Percentiles rank a stretch among this genome's conserved stretches.
These are phyloP conservation scores for Colletotrichum echinochloae DNA, from an alignment of 2,329 filamentous ascomycete species.

Conservation along the genomic window DNA sequence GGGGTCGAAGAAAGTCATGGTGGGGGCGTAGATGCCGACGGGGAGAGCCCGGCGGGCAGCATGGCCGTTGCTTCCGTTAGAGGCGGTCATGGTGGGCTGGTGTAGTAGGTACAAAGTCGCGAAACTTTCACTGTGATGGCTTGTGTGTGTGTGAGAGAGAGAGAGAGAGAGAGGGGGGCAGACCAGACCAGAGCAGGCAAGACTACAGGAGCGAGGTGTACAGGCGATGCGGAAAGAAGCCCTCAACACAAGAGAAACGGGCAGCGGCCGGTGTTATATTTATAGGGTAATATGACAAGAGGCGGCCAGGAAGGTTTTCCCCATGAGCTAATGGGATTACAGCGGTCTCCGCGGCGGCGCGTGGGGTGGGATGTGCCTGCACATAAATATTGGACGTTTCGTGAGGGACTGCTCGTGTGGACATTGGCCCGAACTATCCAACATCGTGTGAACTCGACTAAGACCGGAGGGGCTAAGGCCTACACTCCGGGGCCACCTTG, in stretches of 20 bases:
- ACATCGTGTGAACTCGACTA: constrained; percentile 42
- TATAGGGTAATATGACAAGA: constrained; percentile 47
- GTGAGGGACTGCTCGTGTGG: constrained; percentile 48
- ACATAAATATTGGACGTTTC: constrained; percentile 47
- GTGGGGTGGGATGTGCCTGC: constrained; percentile 47
- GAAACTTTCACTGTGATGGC: constrained; percentile 32
- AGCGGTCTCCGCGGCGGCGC: constrained; percentile 42
- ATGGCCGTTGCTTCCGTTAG: constrained; percentile 42
- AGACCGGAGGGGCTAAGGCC: constrained; percentile 37
- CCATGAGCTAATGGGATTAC: constrained; percentile 51
- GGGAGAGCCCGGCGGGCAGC: constrained; percentile 69
- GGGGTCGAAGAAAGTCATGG: constrained; percentile 90
- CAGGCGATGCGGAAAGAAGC: constrained; percentile 21
- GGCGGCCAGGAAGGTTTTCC: constrained; percentile 44
- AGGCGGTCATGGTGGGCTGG: constrained; percentile 39
- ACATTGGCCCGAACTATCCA: constrained; percentile 54
- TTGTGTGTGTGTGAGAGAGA: not conserved
- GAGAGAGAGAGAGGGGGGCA: constrained; percentile 1
- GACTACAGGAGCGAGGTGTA: constrained; percentile 40
- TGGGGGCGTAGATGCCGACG: constrained; percentile 87
- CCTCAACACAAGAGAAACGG: not conserved
- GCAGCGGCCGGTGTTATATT: constrained; percentile 43
- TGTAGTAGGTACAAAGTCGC: constrained; percentile 26
- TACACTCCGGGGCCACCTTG: constrained; percentile 22
- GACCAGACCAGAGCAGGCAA: constrained; percentile 11